Evolutionary conservation across 2,329 filamentous ascomycete genomes (phyloP), one percentile per base, ranked within the genome.

Genomic region (Neopestalotiopsis clavispora): DNA sequence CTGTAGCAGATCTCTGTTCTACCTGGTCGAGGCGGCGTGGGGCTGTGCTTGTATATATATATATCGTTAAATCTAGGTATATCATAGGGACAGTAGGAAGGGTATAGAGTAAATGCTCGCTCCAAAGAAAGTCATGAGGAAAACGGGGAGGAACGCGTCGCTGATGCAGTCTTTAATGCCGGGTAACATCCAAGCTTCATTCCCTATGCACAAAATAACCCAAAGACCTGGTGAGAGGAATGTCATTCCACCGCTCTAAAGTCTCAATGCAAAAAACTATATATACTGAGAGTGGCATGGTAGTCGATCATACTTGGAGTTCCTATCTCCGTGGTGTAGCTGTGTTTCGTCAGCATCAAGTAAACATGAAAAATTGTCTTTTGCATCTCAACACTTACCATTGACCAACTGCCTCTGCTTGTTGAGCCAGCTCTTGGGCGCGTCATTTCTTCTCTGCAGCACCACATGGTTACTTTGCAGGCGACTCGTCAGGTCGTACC

Each of bases 391-490:
- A 32, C 59, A 74, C 82, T 74, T 67, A 88, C 85, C 85, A 79
- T 91, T 90, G 73, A 92, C 88, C 84, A 90, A 85, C 77, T 90
- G 88, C 77, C 93, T 88, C 85, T 96, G 93, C 84, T 93, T 94
- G 76, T 93, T 93, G 74, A 97, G 82, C 92, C 93, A 97, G 81
- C 92, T 95, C 80, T 90, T 91, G 14, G 93, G 92, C 73, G 88
- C 87, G 74, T 95, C 92, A 74, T 89, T 89, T 73, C 92, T 87
- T 72, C 94, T 85, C 77, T 94, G 92, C 71, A 97, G 81, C 67
- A 93, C 89, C 57, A 95, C 91, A 71, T 93, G 92, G 78, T 95
- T 95, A 82, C 92, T 94, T 81, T 96, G 93, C 73, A 97, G 80
- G 65, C 94, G 86, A 77, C 87, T 91, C 32, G 91, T 90, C 75